Evolutionary conservation across 345 rosid species (phyloP).

Genomic region (Ailanthus altissimus): DNA sequence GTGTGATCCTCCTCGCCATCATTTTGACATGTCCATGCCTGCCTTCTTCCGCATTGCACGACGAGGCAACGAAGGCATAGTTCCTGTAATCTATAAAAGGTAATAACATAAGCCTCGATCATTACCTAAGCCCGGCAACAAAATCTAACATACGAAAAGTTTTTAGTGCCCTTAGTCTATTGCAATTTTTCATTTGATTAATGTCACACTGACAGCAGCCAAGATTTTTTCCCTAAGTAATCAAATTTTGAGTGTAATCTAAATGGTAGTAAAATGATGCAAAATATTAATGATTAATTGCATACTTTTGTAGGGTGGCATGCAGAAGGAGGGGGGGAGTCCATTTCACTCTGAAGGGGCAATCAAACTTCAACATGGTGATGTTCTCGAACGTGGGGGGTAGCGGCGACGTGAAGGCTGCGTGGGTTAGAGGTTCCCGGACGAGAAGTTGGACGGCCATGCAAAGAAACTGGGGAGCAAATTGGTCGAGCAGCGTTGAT

Average conservation of each 20-base stretch:
- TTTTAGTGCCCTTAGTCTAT: too few species aligned
- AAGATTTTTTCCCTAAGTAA: too few species aligned
- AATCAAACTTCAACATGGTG: constrained; percentile 68
- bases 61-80: constrained; percentile 75
- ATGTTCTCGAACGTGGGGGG: constrained; percentile 78
- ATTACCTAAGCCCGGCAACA: too few species aligned
- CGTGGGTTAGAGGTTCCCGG: constrained; percentile 65
- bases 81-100: constrained; percentile 68
- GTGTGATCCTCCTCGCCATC: constrained; percentile 80
- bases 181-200: too few species aligned
- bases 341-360: constrained; percentile 75
- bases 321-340: constrained; percentile 83
- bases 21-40: constrained; percentile 78
- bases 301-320: constrained; percentile 42
- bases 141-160: too few species aligned
- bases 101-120: constrained; percentile 9
- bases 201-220: too few species aligned
- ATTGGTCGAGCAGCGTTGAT: constrained; percentile 70
- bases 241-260: too few species aligned
- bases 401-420: constrained; percentile 61
- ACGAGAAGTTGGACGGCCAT: constrained; percentile 54
- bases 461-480: constrained; percentile 77
- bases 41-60: constrained; percentile 73
- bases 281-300: too few species aligned
- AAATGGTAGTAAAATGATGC: too few species aligned